These are phyloP conservation scores for Thinopyrum elongatum DNA, from an alignment of 176 grass and related monocot genomes.

Conservation along the genomic window DNA sequence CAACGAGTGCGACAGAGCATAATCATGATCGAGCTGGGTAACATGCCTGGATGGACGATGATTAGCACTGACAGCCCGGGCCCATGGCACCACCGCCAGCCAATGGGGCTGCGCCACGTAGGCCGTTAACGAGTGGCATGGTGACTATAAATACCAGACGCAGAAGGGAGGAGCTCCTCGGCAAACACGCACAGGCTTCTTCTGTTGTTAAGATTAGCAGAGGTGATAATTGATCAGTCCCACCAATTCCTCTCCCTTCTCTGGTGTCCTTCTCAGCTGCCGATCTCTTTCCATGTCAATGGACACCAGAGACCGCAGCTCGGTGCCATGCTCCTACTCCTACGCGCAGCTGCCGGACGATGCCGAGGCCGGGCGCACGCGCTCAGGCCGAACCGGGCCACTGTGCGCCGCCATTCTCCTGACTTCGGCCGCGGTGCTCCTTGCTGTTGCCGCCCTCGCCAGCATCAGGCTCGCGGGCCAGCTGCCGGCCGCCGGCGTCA, in stretches of 20 bases:
- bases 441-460: conserved; percentile 1
- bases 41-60: background rate
- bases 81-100: no score
- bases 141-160: background rate
- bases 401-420: background rate
- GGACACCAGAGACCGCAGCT: conserved; percentile 17
- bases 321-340: conserved; percentile 31
- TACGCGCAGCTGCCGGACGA: conserved; percentile 28
- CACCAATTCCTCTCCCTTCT: no score
- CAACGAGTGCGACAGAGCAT: no score
- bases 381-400: no score
- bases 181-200: background rate
- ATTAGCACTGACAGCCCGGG: background rate
- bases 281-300: conserved; percentile 2
- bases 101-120: background rate
- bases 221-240: no score
- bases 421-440: background rate
- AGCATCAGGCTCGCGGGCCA: conserved; percentile 5
- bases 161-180: background rate
- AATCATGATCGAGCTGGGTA: background rate
- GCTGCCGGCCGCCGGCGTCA: background rate
- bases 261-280: no score
- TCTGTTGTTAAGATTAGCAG: background rate
- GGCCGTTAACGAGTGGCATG: background rate
- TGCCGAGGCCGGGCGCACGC: conserved; percentile 8